Conservation (phyloP, 352 stramenopile species). For the Pythium brassicae region DNA sequence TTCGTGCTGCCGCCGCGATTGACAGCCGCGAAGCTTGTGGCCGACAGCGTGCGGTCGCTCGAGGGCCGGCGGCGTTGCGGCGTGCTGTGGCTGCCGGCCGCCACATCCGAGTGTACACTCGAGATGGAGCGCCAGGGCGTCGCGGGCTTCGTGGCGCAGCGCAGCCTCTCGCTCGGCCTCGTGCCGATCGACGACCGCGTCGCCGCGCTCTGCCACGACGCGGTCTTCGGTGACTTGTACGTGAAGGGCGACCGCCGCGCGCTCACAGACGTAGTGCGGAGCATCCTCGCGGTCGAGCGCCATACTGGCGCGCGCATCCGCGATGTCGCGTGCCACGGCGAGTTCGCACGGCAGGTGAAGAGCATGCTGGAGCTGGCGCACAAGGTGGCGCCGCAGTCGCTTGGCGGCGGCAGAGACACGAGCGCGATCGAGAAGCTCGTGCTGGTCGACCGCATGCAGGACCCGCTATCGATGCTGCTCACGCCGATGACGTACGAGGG, state of each 20-base stretch:
- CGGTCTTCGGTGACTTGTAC: constrained; percentile 67
- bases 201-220: constrained; percentile 56
- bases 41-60: constrained; percentile 34
- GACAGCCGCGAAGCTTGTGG: constrained; percentile 45
- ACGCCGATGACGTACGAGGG: constrained; percentile 85
- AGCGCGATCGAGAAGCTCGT: constrained; percentile 49
- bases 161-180: constrained; percentile 49
- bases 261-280: constrained; percentile 62
- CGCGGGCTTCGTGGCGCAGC: constrained; percentile 42
- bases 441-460: constrained; percentile 72
- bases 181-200: constrained; percentile 58
- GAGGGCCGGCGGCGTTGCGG: constrained; percentile 22
- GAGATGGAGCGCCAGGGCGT: constrained; percentile 78
- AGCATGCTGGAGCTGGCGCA: constrained; percentile 59
- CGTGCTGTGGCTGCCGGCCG: constrained; percentile 59
- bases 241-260: constrained; percentile 53
- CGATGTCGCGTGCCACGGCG: constrained; percentile 43
- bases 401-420: not conserved
- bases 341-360: constrained; percentile 53
- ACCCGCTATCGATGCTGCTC: constrained; percentile 76
- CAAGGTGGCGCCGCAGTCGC: constrained; percentile 7
- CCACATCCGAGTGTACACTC: constrained; percentile 49
- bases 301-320: constrained; percentile 29
- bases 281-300: constrained; percentile 50
- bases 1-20: constrained; percentile 52